Base-by-base conservation (phyloP, 495 filamentous ascomycete species). In the Penicillium cinerascens region DNA sequence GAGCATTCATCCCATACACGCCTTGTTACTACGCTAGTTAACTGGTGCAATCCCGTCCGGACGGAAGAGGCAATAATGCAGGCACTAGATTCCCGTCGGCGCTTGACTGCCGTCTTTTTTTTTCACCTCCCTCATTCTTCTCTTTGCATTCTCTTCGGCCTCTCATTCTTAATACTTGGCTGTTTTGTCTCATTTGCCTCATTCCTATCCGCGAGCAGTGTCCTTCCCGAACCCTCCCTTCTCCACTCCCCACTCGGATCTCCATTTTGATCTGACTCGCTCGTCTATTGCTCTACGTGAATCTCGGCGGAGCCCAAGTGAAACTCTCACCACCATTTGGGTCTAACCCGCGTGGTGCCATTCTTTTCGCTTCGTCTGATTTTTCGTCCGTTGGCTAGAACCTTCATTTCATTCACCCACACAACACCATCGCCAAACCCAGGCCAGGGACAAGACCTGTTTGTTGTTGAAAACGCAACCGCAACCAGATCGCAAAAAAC, bases 401-500 rank as follows among this genome's bases (percentile, higher is more conserved):
- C 29, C 13, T 10, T 33, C 10, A 13, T 9, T 10, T 10, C 26
- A 10, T 29, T 7, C 6, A 33, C 10, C 9, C 29, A 15, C 29
- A 10, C 2, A 3, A 33, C 11, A 6, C 29, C 29, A 33, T 33
- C 11, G 7, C 13, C 29, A 13, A 33, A 8, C 8, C 29, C 29
- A 13, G 29, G 13, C 11, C 29, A 33, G 29, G 8, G 8, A 33
- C 29, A 11, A 33, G 13, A 13, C 11, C 15, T 10, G 23, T 45
- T 27, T 35, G 43, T 29, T 38, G 41, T 39, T 47, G 47, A 56
- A 29, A 43, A 52, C 20, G 48, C 54, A 35, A 53, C 51, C 20
- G 48, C 54, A 35, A 53, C 51, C 60, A 49, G 47, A 54, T 49
- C 51, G 48, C 37, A 42, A 25, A 38, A 49, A 64, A 51, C 44